phyloP scores from a whole-genome alignment of 1,284 basidiomycete genomes.

The Termitomyces sp. region DNA sequence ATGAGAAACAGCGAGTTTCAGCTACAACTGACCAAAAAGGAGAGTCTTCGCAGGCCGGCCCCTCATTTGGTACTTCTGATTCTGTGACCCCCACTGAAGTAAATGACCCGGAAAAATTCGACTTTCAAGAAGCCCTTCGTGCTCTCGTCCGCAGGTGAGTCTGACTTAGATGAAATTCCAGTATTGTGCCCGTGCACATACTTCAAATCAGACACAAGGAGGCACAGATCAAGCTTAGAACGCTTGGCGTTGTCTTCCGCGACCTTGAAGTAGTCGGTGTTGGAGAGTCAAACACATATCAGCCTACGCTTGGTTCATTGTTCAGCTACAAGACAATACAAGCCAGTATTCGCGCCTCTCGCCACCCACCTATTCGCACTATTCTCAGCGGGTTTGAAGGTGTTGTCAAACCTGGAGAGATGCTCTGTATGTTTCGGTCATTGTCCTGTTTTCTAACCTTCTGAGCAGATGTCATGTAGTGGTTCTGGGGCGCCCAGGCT shows the following conservation, averaged over 20 bases:
- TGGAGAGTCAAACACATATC: constrained; percentile 37
- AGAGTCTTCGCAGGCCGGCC: no score
- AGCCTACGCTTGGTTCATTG: constrained; percentile 27
- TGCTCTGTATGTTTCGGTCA: constrained; percentile 36
- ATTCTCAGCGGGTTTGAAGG: constrained; percentile 44
- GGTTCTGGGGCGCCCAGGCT: constrained; percentile 56
- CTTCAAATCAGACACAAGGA: constrained; percentile 17
- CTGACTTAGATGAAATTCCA: no score
- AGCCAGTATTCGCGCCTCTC: constrained; percentile 24
- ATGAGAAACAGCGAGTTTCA: no score
- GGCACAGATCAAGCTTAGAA: constrained; percentile 37
- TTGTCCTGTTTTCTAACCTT: neutral
- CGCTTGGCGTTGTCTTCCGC: constrained; percentile 24
- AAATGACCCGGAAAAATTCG: no score
- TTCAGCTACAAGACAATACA: constrained; percentile 27
- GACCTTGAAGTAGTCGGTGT: constrained; percentile 45
- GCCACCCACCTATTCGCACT: constrained; percentile 35
- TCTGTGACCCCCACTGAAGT: no score
- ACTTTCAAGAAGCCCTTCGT: no score
- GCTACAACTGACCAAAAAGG: no score
- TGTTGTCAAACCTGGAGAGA: constrained; percentile 45
- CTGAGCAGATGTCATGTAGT: constrained; percentile 26
- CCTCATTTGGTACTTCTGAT: no score
- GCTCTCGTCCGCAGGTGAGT: no score
- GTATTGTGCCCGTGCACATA: no score